phyloP scores from a whole-genome alignment of 2,329 filamentous ascomycete species.

The Massarina eburnea region DNA sequence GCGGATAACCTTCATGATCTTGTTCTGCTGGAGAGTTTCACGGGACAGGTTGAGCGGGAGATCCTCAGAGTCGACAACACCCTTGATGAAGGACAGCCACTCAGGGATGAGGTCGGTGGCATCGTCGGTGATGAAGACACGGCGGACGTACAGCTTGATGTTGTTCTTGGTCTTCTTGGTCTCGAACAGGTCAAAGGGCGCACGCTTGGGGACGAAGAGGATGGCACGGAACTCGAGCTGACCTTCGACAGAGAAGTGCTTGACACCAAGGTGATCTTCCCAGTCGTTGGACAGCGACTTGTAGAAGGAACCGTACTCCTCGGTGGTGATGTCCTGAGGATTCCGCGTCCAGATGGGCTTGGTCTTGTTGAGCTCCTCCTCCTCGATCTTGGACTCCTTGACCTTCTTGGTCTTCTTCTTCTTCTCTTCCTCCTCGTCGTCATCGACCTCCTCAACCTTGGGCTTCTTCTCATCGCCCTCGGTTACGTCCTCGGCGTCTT shows the following conservation, averaged over 20 bases:
- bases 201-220: constrained; percentile 99
- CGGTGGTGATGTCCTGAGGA: constrained; percentile 88
- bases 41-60: constrained; percentile 98
- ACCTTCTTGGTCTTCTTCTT: constrained; percentile 98
- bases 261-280: constrained; percentile 99
- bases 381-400: constrained; percentile 98
- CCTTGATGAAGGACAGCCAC: constrained; percentile 99
- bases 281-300: constrained; percentile 99
- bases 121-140: constrained; percentile 99
- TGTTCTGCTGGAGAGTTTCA: constrained; percentile 99
- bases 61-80: constrained; percentile 99
- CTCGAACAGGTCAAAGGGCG: constrained; percentile 99
- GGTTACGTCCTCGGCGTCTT: constrained; percentile 71
- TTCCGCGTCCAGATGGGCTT: constrained; percentile 99
- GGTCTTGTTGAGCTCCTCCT: constrained; percentile 99
- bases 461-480: constrained; percentile 85
- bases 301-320: constrained; percentile 99
- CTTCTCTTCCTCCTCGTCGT: constrained; percentile 85
- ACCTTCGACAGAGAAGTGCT: constrained; percentile 99
- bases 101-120: constrained; percentile 98
- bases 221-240: constrained; percentile 99
- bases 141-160: constrained; percentile 99
- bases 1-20: constrained; percentile 99
- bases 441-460: constrained; percentile 91
- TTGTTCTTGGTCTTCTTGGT: constrained; percentile 99